A percentile compares a stretch with the other conserved stretches of the same genome.
Evolutionary conservation across 2,329 filamentous ascomycete species (phyloP).

Genomic region (Stachybotrys chartarum): DNA sequence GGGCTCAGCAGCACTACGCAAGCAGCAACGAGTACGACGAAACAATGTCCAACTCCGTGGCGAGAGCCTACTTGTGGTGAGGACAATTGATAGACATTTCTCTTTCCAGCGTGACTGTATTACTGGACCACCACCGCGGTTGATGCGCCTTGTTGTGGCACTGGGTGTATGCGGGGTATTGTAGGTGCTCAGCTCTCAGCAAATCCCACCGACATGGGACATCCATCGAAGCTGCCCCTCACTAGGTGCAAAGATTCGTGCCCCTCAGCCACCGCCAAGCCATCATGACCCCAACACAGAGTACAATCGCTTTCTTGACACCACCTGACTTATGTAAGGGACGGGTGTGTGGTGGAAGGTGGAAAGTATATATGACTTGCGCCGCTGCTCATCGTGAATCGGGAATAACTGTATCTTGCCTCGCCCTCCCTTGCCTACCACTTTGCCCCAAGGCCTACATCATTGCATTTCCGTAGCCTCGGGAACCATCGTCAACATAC

Average conservation of each 20-base stretch:
- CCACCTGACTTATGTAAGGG: background rate
- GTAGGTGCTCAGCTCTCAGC: background rate
- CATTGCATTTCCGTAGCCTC: no score
- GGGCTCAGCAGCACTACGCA: no score
- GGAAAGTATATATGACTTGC: background rate
- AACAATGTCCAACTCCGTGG: no score
- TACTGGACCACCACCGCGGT: no score
- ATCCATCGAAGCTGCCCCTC: background rate
- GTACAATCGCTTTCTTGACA: background rate
- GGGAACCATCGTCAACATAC: no score
- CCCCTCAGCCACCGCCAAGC: background rate
- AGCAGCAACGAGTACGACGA: no score
- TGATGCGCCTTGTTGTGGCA: no score
- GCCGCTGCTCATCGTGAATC: background rate
- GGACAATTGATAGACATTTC: no score
- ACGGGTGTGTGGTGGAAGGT: background rate
- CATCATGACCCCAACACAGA: background rate
- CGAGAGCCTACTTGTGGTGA: no score
- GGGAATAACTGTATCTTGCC: no score
- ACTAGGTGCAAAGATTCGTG: background rate
- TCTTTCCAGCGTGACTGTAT: no score
- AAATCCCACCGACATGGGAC: background rate
- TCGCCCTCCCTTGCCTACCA: background rate
- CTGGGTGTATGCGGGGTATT: background rate
- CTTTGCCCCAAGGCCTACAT: background rate